Base-by-base conservation (phyloP, 1,139 yeast species). In the Debaryomyces robertsiae region DNA sequence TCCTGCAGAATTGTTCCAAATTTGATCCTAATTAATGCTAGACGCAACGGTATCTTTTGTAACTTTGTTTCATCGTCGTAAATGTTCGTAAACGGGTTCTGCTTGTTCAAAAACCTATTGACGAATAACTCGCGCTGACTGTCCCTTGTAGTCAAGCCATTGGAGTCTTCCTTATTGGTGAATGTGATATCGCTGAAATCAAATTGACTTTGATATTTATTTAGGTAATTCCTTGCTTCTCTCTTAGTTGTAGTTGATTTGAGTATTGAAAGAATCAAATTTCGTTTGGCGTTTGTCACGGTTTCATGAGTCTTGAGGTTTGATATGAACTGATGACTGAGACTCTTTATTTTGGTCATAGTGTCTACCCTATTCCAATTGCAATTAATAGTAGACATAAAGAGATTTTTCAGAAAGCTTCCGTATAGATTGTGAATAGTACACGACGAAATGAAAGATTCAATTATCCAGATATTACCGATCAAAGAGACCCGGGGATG, bases 181-280 rank as follows among this genome's bases (percentile, higher is more conserved):
- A 35, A 43, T 28, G 49, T 50, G 9, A 45, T 32, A 13, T 53
- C 48, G 22, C 52, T 52, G 42, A 61, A 60, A 41, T 65, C 66
- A 48, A 67, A 66, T 46, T 66, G 75, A 53, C 69, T 63, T 57
- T 72, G 65, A 51, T 85, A 85, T 58, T 82, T 84, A 30, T 74
- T 63, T 37, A 85, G 60, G 53, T 84, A 85, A 44, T 80, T 81
- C 47, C 73, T 70, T 3, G 89, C 88, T 55, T 85, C 94, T 48
- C 94, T 61, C 56, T 83, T 84, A 1, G 93, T 84, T 9, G 91
- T 85, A 4, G 94, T 83, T 4, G 89, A 81, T 51, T 78, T 81
- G 40, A 85, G 64, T 23, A 85, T 83, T 4, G 89, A 80, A 16
- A 84, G 63, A n/a, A 84, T 81, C 36, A 85, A 61, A 46, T 81